Conservation (phyloP, 352 stramenopile species). For the Globisporangium acanthophoron region DNA sequence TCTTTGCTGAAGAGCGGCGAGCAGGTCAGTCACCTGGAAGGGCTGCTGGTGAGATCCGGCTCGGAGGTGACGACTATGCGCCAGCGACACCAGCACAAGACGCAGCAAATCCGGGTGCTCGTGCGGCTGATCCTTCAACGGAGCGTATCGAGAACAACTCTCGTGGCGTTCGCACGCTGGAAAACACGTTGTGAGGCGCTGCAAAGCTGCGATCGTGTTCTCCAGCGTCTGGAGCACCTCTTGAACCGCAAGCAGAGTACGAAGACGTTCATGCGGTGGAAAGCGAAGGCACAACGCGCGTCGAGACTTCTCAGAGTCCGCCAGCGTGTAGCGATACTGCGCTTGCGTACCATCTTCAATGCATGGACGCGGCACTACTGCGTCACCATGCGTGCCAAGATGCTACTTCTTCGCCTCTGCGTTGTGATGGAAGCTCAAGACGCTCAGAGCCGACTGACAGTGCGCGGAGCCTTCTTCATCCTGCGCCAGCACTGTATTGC, state of each 20-base stretch:
- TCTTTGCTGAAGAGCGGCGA: background rate
- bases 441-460: background rate
- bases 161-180: slow-evolving; percentile 21
- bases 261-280: slow-evolving; percentile 25
- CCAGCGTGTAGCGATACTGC: slow-evolving; percentile 2
- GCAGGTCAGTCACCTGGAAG: slow-evolving; percentile 2
- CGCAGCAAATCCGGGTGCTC: background rate
- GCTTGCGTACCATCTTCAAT: background rate
- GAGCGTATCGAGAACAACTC: background rate
- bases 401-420: slow-evolving; percentile 5
- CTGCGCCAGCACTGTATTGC: background rate
- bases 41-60: background rate
- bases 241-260: slow-evolving; percentile 11
- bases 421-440: background rate
- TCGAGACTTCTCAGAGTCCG: slow-evolving; percentile 1
- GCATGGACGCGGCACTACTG: slow-evolving; percentile 5
- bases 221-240: slow-evolving; percentile 16
- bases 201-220: slow-evolving; percentile 5
- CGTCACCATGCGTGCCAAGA: background rate
- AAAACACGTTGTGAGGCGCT: slow-evolving; percentile 6
- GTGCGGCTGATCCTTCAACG: background rate
- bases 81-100: background rate
- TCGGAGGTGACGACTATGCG: background rate
- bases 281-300: slow-evolving; percentile 4
- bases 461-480: slow-evolving; percentile 7